Conservation (phyloP, 352 stramenopile genomes). For the Aphanomyces cochlioides region DNA sequence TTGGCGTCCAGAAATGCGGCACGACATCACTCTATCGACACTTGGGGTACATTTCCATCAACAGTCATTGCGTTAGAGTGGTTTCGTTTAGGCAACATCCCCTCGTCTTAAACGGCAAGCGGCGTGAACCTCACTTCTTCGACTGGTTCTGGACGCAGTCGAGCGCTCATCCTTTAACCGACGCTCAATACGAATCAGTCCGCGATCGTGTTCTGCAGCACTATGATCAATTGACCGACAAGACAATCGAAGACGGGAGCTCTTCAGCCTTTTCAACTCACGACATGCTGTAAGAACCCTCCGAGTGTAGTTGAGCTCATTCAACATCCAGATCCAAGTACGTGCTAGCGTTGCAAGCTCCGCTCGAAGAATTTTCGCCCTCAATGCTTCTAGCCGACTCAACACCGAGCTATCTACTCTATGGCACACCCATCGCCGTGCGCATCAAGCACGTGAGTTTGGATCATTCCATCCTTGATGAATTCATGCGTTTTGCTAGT, state of each 20-base stretch:
- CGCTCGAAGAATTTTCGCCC: slow-evolving; percentile 39
- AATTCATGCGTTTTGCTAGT: slow-evolving; percentile 33
- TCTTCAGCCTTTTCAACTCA: slow-evolving; percentile 36
- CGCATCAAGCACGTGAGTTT: slow-evolving; percentile 39
- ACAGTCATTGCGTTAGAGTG: not conserved
- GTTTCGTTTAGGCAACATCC: slow-evolving; percentile 72
- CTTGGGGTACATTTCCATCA: slow-evolving; percentile 30
- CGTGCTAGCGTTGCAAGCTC: slow-evolving; percentile 46
- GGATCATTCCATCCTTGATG: not conserved
- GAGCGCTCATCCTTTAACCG: slow-evolving; percentile 36
- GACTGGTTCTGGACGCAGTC: slow-evolving; percentile 52
- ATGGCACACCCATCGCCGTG: slow-evolving; percentile 45
- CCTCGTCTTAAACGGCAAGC: slow-evolving; percentile 59
- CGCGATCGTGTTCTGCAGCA: slow-evolving; percentile 35
- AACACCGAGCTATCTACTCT: slow-evolving; percentile 79
- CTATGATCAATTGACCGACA: not conserved
- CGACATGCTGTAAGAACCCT: slow-evolving; percentile 41
- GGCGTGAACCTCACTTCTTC: slow-evolving; percentile 65
- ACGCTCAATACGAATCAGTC: slow-evolving; percentile 33
- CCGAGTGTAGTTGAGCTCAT: not conserved
- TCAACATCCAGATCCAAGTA: slow-evolving; percentile 46
- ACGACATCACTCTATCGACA: slow-evolving; percentile 63
- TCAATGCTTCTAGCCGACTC: slow-evolving; percentile 84
- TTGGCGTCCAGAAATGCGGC: slow-evolving; percentile 59
- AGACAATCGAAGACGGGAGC: slow-evolving; percentile 19